These are phyloP conservation scores for Mortierella sp. DNA, from an alignment of 371 early-diverging fungal species.

Conservation along the genomic window DNA sequence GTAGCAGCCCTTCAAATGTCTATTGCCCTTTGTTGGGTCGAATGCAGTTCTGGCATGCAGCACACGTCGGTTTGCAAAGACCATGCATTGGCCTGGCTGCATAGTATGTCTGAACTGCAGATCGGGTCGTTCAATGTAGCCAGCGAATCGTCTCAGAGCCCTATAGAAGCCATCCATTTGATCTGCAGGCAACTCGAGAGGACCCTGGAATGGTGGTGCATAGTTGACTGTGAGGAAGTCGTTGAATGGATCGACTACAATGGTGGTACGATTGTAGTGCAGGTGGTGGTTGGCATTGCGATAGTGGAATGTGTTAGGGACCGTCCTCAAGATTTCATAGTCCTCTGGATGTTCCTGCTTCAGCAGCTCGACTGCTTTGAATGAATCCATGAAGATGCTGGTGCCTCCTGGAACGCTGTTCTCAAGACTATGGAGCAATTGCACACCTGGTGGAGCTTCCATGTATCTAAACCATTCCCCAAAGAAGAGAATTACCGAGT, in stretches of 20 bases:
- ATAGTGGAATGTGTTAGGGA: constrained; percentile 88
- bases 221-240: constrained; percentile 71
- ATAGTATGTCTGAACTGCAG: constrained; percentile 74
- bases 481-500: not conserved
- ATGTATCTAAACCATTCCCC: constrained; percentile 60
- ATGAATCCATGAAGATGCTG: constrained; percentile 84
- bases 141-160: constrained; percentile 76
- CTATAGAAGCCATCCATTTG: constrained; percentile 70
- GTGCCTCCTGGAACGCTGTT: constrained; percentile 85
- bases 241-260: constrained; percentile 64
- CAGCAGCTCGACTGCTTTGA: constrained; percentile 72
- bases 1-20: constrained; percentile 87
- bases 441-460: constrained; percentile 90
- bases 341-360: constrained; percentile 67
- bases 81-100: constrained; percentile 77
- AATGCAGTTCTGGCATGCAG: constrained; percentile 86
- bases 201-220: constrained; percentile 93
- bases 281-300: constrained; percentile 80
- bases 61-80: constrained; percentile 88
- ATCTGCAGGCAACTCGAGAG: constrained; percentile 64
- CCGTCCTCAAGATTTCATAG: constrained; percentile 64
- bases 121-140: constrained; percentile 66
- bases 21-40: constrained; percentile 75
- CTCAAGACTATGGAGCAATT: constrained; percentile 83
- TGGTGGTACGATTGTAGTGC: constrained; percentile 78